phyloP scores from a whole-genome alignment of 805 yeast genomes.

The Candida argentea region DNA sequence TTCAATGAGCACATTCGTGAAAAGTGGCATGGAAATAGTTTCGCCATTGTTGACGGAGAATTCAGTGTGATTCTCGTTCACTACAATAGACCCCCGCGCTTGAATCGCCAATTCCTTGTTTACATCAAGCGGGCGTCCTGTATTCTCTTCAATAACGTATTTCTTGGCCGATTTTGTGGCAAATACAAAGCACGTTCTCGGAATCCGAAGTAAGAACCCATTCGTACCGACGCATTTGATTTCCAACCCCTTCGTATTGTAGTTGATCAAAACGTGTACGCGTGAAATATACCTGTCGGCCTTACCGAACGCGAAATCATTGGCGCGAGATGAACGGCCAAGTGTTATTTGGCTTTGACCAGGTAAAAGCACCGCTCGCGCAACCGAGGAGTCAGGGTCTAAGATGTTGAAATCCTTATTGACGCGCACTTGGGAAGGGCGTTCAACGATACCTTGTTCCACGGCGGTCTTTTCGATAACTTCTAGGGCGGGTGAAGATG shows the following conservation, averaged over 20 bases:
- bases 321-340: conserved; percentile 61
- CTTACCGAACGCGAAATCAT: conserved; percentile 40
- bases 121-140: conserved; percentile 12
- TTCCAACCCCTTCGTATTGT: conserved; percentile 32
- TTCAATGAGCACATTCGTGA: conserved; percentile 54
- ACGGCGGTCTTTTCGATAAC: conserved; percentile 1
- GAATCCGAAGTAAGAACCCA: conserved; percentile 63
- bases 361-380: conserved; percentile 30
- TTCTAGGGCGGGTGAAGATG: conserved; percentile 26
- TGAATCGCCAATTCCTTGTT: conserved; percentile 6
- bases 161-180: conserved; percentile 11
- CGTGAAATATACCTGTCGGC: conserved; percentile 55
- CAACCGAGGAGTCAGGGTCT: conserved; percentile 21
- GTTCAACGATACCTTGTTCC: no score
- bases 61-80: conserved; percentile 37
- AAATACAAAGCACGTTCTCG: conserved; percentile 31
- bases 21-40: conserved; percentile 51
- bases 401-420: conserved; percentile 26
- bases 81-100: conserved; percentile 27
- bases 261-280: conserved; percentile 47
- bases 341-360: conserved; percentile 31
- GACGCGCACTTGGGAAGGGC: conserved; percentile 10
- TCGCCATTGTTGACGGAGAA: conserved; percentile 54
- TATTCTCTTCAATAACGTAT: conserved; percentile 12
- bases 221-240: conserved; percentile 75